Conservation (phyloP, 805 yeast genomes). For the Babjeviella inositovora region DNA sequence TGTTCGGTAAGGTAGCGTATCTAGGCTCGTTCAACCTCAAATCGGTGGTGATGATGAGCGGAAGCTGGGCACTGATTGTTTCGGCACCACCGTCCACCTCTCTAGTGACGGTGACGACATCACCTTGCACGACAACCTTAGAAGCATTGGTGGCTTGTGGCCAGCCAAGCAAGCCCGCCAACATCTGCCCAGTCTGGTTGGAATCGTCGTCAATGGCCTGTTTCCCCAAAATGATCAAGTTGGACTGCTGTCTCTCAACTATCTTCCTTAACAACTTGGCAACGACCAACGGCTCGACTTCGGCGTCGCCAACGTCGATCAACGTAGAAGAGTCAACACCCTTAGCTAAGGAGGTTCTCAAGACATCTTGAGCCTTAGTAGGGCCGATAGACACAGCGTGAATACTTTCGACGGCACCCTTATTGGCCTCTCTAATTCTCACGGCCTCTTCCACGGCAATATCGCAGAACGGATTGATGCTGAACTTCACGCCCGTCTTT, state of each 20-base stretch:
- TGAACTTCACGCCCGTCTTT: conserved; percentile 78
- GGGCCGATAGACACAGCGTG: conserved; percentile 92
- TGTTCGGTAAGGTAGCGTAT: conserved; percentile 87
- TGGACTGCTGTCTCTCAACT: conserved; percentile 54
- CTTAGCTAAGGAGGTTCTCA: conserved; percentile 84
- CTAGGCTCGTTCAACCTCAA: conserved; percentile 90
- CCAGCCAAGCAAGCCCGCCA: conserved; percentile 89
- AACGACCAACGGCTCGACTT: conserved; percentile 75
- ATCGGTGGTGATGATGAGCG: conserved; percentile 83
- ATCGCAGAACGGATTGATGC: conserved; percentile 95
- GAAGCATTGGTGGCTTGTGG: conserved; percentile 95
- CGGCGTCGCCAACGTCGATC: conserved; percentile 56
- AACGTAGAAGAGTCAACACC: conserved; percentile 84
- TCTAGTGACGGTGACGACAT: conserved; percentile 57
- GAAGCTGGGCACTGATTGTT: conserved; percentile 60
- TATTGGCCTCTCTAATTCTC: conserved; percentile 51
- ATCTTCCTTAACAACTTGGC: conserved; percentile 72
- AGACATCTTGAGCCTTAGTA: conserved; percentile 69
- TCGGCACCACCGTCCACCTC: conserved; percentile 96
- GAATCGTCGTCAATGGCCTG: conserved; percentile 95
- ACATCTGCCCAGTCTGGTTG: conserved; percentile 92
- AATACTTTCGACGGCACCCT: conserved; percentile 55
- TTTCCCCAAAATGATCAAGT: conserved; percentile 82
- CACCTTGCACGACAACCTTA: conserved; percentile 50
- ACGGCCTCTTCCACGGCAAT: conserved; percentile 92